phyloP scores from a whole-genome alignment of 2,329 filamentous ascomycete species.

The Fusarium anthophilum region DNA sequence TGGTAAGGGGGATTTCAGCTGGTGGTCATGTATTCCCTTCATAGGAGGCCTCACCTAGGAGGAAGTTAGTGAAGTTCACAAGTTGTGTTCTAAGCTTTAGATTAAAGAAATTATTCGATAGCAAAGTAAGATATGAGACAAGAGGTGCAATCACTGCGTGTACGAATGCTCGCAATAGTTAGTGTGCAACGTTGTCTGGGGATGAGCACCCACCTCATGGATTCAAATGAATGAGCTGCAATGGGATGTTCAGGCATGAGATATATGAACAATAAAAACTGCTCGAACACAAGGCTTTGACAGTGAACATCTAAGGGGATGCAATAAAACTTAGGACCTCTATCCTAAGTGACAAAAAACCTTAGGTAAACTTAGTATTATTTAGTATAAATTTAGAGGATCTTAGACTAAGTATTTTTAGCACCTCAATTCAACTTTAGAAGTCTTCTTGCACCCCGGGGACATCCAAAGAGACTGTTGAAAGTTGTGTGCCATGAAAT shows the following conservation, averaged over 20 bases:
- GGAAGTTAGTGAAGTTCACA: not conserved
- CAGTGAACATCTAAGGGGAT: not conserved
- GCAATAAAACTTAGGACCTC: too few relatives aligned
- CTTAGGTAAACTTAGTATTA: too few relatives aligned
- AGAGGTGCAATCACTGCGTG: not conserved
- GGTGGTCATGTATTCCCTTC: too few relatives aligned
- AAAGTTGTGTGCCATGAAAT: not conserved
- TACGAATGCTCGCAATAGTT: not conserved
- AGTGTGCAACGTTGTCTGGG: not conserved
- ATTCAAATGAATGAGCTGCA: not conserved
- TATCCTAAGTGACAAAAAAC: too few relatives aligned
- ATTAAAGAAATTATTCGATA: not conserved
- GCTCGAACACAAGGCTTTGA: too few relatives aligned
- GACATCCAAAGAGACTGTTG: not conserved
- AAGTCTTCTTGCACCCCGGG: too few relatives aligned
- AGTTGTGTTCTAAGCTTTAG: not conserved
- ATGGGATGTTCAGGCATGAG: not conserved
- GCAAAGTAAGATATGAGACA: too few relatives aligned
- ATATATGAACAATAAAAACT: not conserved
- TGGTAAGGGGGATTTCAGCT: rapidly evolving
- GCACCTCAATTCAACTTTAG: rapidly evolving
- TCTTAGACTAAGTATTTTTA: too few relatives aligned
- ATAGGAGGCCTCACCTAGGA: not conserved
- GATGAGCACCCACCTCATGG: too few relatives aligned
- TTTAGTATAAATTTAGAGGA: too few relatives aligned